Base-by-base conservation (phyloP, 2,329 filamentous ascomycete genomes). In the Tolypocladium tundrense region DNA sequence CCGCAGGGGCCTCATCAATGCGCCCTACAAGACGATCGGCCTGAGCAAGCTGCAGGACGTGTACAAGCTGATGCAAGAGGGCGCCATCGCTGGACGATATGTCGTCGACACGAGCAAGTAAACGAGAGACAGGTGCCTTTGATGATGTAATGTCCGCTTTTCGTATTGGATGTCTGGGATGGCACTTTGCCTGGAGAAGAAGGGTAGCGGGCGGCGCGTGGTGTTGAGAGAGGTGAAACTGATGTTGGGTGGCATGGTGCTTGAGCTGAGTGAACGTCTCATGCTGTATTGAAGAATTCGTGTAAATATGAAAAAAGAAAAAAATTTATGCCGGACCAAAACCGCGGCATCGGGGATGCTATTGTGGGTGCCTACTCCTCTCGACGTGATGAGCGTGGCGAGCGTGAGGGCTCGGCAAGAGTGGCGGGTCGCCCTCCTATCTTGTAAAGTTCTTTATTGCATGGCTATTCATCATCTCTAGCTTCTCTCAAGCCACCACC, bases 11-110 rank as follows among this genome's bases (percentile, higher is more conserved):
- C 76, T 95, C 62, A 92, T 97, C 81, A 88, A 90, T 70, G 86
- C 86, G 6, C 93, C 93, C 9, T 94, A 82, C 83, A 95, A 96
- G 86, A 83, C 84, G 9, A 85, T 91, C 56, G 90, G 91, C 16
- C 79, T 97, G 60, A 88, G 85, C 67, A 81, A 97, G 74, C 79
- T 97, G 62, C 83, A 87, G 63, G 80, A 84, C 57, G 88, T 96
- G n/a, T 96, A 88, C 71, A 81, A 91, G 54, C 72, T 91, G 66
- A 88, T 90, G 86, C 69, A 82, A 61, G 76, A 83, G 66, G 85
- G 85, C 65, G 82, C 86, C 74, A 86, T 93, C 70, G 86, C 83
- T n/a, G 89, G 89, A 58, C 82, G 89, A 64, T 91, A 90, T 68
- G 88, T 93, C 59, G 79, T 93, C 60, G 90, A 93, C 72, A 90